These are phyloP conservation scores for Leccinellum luteum DNA, from an alignment of 768 basidiomycete species.

Conservation along the genomic window DNA sequence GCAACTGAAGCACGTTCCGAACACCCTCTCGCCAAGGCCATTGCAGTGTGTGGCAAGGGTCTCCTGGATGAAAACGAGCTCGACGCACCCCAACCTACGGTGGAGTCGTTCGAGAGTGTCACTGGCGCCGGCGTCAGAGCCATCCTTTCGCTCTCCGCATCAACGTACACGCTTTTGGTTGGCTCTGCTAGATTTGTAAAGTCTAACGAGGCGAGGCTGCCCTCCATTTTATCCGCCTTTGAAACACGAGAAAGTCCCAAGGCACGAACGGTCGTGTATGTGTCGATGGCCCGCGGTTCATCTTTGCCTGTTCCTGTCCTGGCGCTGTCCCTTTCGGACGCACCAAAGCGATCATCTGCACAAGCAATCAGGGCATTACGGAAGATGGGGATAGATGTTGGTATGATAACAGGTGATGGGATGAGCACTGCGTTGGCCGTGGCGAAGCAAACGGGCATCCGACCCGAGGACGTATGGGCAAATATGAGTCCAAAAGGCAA, in stretches of 20 bases:
- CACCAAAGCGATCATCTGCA: slow-evolving; percentile 79
- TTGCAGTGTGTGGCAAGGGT: slow-evolving; percentile 78
- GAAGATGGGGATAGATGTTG: slow-evolving; percentile 88
- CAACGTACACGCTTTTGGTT: slow-evolving; percentile 60
- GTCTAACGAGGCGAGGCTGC: slow-evolving; percentile 50
- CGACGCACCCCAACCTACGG: slow-evolving; percentile 47
- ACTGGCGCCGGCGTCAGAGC: slow-evolving; percentile 90
- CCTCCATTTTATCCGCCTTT: slow-evolving; percentile 59
- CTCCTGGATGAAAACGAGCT: slow-evolving; percentile 42
- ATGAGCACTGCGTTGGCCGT: slow-evolving; percentile 83
- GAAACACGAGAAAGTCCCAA: slow-evolving; percentile 64
- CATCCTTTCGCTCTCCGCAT: slow-evolving; percentile 49
- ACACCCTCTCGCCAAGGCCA: slow-evolving; percentile 93
- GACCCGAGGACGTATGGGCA: slow-evolving; percentile 80
- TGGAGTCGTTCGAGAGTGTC: slow-evolving; percentile 81
- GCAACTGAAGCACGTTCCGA: slow-evolving; percentile 91
- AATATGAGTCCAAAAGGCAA: slow-evolving; percentile 96
- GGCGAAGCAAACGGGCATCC: slow-evolving; percentile 87
- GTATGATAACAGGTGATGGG: slow-evolving; percentile 93
- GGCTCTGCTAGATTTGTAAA: slow-evolving; percentile 76
- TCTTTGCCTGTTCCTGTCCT: slow-evolving; percentile 57
- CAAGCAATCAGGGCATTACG: slow-evolving; percentile 80
- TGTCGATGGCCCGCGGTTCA: slow-evolving; percentile 53
- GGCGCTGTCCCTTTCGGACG: slow-evolving; percentile 83
- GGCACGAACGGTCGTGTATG: slow-evolving; percentile 86